Conservation (phyloP, 2,329 filamentous ascomycete species). For the Alternaria arbusti region DNA sequence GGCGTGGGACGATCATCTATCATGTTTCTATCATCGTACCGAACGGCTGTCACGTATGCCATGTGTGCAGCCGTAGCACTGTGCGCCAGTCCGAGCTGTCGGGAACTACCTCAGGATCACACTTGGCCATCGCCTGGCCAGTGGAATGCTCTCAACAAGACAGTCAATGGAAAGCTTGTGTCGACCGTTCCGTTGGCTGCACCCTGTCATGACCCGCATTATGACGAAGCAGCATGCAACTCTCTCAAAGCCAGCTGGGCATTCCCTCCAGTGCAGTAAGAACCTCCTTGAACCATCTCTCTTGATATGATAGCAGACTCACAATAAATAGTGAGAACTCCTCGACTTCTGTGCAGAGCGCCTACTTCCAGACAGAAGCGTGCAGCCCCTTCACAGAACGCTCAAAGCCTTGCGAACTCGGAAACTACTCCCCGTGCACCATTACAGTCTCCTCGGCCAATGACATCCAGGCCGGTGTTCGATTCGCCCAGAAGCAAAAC, state of each 20-base stretch:
- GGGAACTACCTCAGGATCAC: constrained; percentile 26
- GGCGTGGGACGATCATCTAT: too few species aligned
- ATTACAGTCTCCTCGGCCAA: not conserved
- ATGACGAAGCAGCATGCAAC: not conserved
- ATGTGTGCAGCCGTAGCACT: too few species aligned
- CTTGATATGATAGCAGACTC: too few species aligned
- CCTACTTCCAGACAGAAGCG: constrained; percentile 50
- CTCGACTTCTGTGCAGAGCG: constrained; percentile 26
- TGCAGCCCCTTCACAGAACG: constrained; percentile 30
- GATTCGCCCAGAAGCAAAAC: constrained; percentile 5
- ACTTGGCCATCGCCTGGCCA: constrained; percentile 36
- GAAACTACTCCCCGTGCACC: constrained; percentile 16
- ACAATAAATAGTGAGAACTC: too few species aligned
- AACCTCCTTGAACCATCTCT: too few species aligned
- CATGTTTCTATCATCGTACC: too few species aligned
- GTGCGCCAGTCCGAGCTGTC: too few species aligned
- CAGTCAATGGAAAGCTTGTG: constrained; percentile 31
- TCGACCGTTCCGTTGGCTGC: constrained; percentile 41
- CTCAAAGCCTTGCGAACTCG: constrained; percentile 34
- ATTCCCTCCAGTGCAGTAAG: too few species aligned
- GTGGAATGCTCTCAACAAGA: constrained; percentile 40
- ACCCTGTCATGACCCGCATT: constrained; percentile 32
- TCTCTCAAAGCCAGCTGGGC: constrained; percentile 13
- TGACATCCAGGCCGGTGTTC: not conserved
- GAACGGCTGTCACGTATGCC: too few species aligned